Percentiles rank a stretch among this genome's conserved stretches.
phyloP scores from a whole-genome alignment of 306 rosid genomes.

The Dryas drummondii region DNA sequence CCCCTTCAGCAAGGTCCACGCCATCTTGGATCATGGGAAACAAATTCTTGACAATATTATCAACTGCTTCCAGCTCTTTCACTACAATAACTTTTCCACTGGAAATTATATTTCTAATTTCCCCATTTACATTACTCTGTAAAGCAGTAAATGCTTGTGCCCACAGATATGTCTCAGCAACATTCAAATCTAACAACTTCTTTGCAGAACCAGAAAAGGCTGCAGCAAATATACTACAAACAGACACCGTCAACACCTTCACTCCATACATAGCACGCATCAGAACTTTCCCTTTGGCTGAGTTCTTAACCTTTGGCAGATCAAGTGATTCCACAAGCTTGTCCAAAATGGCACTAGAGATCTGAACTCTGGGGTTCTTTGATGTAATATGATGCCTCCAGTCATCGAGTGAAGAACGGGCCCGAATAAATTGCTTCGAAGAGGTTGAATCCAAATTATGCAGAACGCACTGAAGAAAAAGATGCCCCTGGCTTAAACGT shows the following conservation, averaged over 20 bases:
- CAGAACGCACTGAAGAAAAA: constrained; percentile 56
- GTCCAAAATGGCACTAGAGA: constrained; percentile 51
- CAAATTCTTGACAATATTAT: constrained; percentile 46
- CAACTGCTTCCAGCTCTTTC: constrained; percentile 67
- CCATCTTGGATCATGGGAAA: constrained; percentile 56
- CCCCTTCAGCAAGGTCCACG: constrained; percentile 27
- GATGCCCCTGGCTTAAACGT: constrained; percentile 65
- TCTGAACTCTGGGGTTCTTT: constrained; percentile 54
- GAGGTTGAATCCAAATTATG: constrained; percentile 57
- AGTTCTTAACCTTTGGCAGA: constrained; percentile 79
- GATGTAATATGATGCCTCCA: constrained; percentile 57
- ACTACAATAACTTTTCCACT: constrained; percentile 41
- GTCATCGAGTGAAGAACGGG: constrained; percentile 60
- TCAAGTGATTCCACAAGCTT: constrained; percentile 57
- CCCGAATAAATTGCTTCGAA: constrained; percentile 42
- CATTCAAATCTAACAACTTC: constrained; percentile 46
- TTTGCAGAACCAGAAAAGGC: constrained; percentile 57
- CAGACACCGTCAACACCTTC: constrained; percentile 66
- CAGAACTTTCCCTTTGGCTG: constrained; percentile 76
- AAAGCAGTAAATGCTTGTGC: constrained; percentile 55
- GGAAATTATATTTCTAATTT: constrained; percentile 43
- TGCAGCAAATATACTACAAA: constrained; percentile 63
- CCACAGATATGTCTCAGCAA: constrained; percentile 56
- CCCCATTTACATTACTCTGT: constrained; percentile 64
- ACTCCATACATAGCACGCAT: constrained; percentile 84